These are phyloP conservation scores for Rachicladosporium sp. DNA, from an alignment of 2,329 filamentous ascomycete species.

Conservation along the genomic window DNA sequence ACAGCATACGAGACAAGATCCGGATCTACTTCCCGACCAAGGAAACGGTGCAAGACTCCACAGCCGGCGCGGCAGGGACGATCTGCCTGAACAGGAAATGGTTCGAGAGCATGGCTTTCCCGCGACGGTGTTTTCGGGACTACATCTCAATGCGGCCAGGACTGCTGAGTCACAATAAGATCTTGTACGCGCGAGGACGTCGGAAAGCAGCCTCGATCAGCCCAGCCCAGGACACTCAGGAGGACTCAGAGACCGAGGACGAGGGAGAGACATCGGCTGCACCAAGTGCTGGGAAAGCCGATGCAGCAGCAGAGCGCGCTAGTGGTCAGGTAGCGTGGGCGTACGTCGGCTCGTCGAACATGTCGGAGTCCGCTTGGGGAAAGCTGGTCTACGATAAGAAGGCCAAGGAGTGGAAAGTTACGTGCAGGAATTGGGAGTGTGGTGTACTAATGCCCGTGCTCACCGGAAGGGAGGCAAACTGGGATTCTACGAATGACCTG, in stretches of 20 bases:
- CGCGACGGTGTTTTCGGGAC: slow-evolving; percentile 58
- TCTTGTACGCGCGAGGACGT: slow-evolving; percentile 27
- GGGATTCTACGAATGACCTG: slow-evolving; percentile 1
- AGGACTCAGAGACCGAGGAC: slow-evolving; percentile 10
- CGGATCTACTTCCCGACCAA: slow-evolving; percentile 72
- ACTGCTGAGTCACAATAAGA: slow-evolving; percentile 78
- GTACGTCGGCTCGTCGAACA: slow-evolving; percentile 82
- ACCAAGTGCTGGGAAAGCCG: neutral
- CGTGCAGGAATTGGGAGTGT: slow-evolving; percentile 89
- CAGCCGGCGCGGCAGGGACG: slow-evolving; percentile 52
- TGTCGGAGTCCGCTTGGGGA: slow-evolving; percentile 92
- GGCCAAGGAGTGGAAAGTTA: slow-evolving; percentile 56
- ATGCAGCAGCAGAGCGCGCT: slow-evolving; percentile 11
- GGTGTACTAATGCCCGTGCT: slow-evolving; percentile 63
- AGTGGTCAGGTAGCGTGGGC: slow-evolving; percentile 49
- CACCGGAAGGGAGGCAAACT: slow-evolving; percentile 1
- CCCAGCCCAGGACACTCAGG: neutral
- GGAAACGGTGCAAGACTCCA: slow-evolving; percentile 39
- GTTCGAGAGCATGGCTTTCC: slow-evolving; percentile 60
- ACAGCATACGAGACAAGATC: slow-evolving; percentile 39
- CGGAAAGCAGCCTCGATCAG: neutral
- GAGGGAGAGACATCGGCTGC: slow-evolving; percentile 6
- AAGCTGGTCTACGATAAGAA: slow-evolving; percentile 60
- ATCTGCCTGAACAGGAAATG: slow-evolving; percentile 65
- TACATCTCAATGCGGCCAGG: slow-evolving; percentile 58